These are phyloP conservation scores for Scheffersomyces lignosus DNA, from an alignment of 805 yeast species.

Conservation along the genomic window DNA sequence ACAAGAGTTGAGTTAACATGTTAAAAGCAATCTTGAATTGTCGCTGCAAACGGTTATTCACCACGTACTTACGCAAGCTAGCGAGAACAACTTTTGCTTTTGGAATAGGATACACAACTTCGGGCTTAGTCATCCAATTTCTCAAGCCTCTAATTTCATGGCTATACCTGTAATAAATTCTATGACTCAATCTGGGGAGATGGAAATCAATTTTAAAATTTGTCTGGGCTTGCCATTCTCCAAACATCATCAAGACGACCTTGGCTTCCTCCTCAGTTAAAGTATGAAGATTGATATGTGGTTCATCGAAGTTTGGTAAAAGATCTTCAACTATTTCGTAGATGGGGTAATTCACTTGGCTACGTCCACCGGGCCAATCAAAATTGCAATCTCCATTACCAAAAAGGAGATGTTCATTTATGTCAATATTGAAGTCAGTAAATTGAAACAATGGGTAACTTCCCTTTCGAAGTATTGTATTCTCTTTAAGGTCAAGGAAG, in stretches of 20 bases:
- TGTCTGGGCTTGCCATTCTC: neutral
- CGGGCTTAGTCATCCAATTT: neutral
- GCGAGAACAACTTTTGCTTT: neutral
- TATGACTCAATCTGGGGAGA: neutral
- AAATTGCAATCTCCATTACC: no score
- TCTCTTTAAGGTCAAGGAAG: neutral
- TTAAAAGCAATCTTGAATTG: neutral
- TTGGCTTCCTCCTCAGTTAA: neutral
- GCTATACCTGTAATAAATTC: neutral
- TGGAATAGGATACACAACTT: no score
- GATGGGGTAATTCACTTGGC: neutral
- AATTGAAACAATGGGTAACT: neutral
- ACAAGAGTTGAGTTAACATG: neutral
- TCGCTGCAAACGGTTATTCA: neutral
- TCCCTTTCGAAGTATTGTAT: neutral
- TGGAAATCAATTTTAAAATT: neutral
- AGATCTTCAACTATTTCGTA: neutral
- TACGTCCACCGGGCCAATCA: neutral
- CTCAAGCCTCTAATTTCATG: neutral
- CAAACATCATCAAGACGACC: neutral
- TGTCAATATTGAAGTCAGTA: neutral
- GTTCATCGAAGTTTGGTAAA: neutral
- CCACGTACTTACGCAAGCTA: neutral
- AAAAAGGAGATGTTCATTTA: neutral
- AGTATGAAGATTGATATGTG: neutral